Conservation (phyloP, 352 stramenopile species). For the Thalassiosira allenii region DNA sequence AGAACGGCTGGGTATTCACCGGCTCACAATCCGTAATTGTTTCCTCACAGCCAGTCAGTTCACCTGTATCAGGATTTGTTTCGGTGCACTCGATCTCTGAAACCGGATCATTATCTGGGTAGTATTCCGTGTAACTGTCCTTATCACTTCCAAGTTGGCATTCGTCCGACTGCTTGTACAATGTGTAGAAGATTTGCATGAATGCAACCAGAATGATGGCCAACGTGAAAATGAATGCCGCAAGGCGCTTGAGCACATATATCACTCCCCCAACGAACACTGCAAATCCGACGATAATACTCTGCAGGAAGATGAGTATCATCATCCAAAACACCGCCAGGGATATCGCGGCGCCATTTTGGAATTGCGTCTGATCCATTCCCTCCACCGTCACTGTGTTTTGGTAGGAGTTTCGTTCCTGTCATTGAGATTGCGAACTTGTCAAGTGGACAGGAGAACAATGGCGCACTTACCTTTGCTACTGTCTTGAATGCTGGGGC, state of each 20-base stretch:
- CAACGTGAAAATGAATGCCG: slow-evolving; percentile 77
- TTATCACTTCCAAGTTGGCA: background rate
- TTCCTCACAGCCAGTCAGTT: too few relatives aligned
- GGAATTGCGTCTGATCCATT: too few relatives aligned
- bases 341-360: slow-evolving; percentile 57
- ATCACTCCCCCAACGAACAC: slow-evolving; percentile 82
- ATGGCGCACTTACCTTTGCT: too few relatives aligned
- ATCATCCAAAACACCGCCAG: slow-evolving; percentile 65
- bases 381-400: too few relatives aligned
- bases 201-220: slow-evolving; percentile 82
- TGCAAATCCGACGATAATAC: slow-evolving; percentile 81
- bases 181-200: slow-evolving; percentile 77
- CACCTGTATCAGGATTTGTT: too few relatives aligned
- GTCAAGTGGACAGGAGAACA: too few relatives aligned
- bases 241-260: slow-evolving; percentile 72
- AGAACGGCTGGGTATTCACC: slow-evolving; percentile 51
- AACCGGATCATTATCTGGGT: slow-evolving; percentile 4
- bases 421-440: too few relatives aligned
- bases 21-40: slow-evolving; percentile 41
- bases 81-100: background rate
- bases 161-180: slow-evolving; percentile 53
- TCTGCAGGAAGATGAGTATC: slow-evolving; percentile 74
- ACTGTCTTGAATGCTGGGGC: too few relatives aligned
- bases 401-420: too few relatives aligned
- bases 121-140: background rate